These are phyloP conservation scores for Haplosporangium sp. DNA, from an alignment of 371 early-diverging fungal genomes.

Conservation along the genomic window DNA sequence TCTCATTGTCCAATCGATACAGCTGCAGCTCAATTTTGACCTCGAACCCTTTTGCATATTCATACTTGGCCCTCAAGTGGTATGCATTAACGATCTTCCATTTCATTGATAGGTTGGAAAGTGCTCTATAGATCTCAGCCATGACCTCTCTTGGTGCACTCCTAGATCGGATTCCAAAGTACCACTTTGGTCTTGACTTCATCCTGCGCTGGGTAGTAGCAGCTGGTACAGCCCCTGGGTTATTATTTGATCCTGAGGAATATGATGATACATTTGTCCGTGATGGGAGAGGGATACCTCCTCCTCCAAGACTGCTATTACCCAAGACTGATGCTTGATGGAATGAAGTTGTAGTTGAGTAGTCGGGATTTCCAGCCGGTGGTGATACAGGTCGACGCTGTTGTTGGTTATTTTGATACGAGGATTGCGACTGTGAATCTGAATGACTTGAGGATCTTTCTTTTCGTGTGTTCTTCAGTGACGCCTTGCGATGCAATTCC, in stretches of 20 bases:
- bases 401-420: conserved; percentile 7
- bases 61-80: conserved; percentile 82
- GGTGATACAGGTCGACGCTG: conserved; percentile 11
- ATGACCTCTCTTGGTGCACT: conserved; percentile 96
- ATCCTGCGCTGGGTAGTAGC: conserved; percentile 34
- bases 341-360: conserved; percentile 38
- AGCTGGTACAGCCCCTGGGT: neutral
- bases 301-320: conserved; percentile 39
- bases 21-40: conserved; percentile 96
- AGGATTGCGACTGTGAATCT: conserved; percentile 10
- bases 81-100: conserved; percentile 93
- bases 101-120: conserved; percentile 89
- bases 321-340: conserved; percentile 50
- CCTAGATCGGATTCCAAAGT: conserved; percentile 96
- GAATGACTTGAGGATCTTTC: conserved; percentile 18
- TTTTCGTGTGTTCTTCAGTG: conserved; percentile 36
- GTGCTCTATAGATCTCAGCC: conserved; percentile 94
- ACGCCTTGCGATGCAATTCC: conserved; percentile 52
- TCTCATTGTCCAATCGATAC: conserved; percentile 88
- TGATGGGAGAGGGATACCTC: conserved; percentile 36
- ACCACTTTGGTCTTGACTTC: conserved; percentile 82
- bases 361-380: conserved; percentile 14
- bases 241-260: neutral
- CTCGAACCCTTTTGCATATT: conserved; percentile 60
- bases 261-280: neutral